phyloP scores from a whole-genome alignment of 2,329 filamentous ascomycete species.

The Beauveria scarabaeidicola region DNA sequence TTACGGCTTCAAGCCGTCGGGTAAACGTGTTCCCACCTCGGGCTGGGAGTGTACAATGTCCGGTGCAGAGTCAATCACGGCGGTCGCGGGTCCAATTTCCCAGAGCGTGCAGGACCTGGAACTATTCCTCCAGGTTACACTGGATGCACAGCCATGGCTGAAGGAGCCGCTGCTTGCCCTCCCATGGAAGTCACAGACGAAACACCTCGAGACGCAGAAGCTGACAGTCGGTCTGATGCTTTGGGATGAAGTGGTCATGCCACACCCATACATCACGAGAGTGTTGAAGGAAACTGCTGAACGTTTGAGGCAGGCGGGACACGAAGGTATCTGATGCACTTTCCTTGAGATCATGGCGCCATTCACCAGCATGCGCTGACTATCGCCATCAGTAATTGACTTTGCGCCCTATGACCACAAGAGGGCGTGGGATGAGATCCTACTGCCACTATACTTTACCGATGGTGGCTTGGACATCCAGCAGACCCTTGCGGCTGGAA shows the following conservation, averaged over 20 bases:
- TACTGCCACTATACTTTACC: conserved; percentile 38
- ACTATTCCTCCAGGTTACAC: conserved; percentile 31
- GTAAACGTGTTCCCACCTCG: conserved; percentile 13
- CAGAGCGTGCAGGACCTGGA: conserved; percentile 29
- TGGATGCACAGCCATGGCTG: conserved; percentile 26
- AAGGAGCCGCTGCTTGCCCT: conserved; percentile 16
- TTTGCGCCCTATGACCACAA: conserved; percentile 44
- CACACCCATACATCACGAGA: conserved; percentile 44
- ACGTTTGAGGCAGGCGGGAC: conserved; percentile 29
- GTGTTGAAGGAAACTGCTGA: conserved; percentile 42
- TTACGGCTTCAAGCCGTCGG: conserved; percentile 16
- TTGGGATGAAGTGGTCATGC: conserved; percentile 45
- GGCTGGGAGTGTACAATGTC: conserved; percentile 14
- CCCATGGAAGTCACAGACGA: conserved; percentile 15
- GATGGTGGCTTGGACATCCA: conserved; percentile 45
- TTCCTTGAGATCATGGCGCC: too few relatives aligned
- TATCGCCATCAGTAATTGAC: conserved; percentile 43
- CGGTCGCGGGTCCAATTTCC: conserved; percentile 31
- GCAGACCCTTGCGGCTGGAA: conserved; percentile 37
- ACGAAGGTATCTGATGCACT: neutral
- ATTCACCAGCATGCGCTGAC: conserved; percentile 14
- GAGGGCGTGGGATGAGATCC: conserved; percentile 34
- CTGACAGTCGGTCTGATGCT: conserved; percentile 46
- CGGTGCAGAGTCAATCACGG: conserved; percentile 22
- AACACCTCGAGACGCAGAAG: conserved; percentile 24